These are phyloP conservation scores for Rhizopus delemar DNA, from an alignment of 371 early-diverging fungal species.

Conservation along the genomic window DNA sequence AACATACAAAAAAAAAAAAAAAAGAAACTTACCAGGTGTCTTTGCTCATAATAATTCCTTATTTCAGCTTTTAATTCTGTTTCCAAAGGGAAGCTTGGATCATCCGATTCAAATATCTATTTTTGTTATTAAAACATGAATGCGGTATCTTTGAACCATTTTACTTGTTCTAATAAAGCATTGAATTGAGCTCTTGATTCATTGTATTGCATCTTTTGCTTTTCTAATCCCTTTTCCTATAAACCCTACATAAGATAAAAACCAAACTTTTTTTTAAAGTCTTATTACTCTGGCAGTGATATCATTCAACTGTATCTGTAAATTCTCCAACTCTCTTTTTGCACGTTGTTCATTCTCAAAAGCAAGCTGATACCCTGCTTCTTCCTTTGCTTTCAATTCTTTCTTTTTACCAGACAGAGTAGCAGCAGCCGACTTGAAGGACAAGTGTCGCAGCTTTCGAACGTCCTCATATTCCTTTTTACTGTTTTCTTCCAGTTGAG, in stretches of 20 bases:
- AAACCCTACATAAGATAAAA: background rate
- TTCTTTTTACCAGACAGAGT: slow-evolving; percentile 46
- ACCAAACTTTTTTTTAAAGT: background rate
- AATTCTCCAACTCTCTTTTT: slow-evolving; percentile 31
- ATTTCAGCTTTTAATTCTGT: slow-evolving; percentile 33
- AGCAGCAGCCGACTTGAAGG: slow-evolving; percentile 43
- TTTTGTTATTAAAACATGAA: background rate
- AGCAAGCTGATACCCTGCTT: slow-evolving; percentile 43
- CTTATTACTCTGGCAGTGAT: slow-evolving; percentile 3
- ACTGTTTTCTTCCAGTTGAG: slow-evolving; percentile 13
- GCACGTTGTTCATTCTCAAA: slow-evolving; percentile 47
- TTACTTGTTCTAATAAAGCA: slow-evolving; percentile 24
- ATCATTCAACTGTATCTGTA: slow-evolving; percentile 8
- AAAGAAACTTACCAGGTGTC: slow-evolving; percentile 19
- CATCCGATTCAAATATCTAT: slow-evolving; percentile 33
- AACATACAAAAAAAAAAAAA: background rate
- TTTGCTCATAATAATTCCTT: slow-evolving; percentile 33
- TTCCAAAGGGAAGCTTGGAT: slow-evolving; percentile 31
- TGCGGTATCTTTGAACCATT: background rate
- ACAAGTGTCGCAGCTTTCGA: slow-evolving; percentile 40
- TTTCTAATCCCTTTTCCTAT: slow-evolving; percentile 13
- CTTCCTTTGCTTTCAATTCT: slow-evolving; percentile 33
- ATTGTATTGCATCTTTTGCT: slow-evolving; percentile 18
- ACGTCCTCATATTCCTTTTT: slow-evolving; percentile 43
- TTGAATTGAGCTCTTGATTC: slow-evolving; percentile 15